Evolutionary conservation across 345 rosid species (phyloP).

Genomic region (Kandelia obovata): DNA sequence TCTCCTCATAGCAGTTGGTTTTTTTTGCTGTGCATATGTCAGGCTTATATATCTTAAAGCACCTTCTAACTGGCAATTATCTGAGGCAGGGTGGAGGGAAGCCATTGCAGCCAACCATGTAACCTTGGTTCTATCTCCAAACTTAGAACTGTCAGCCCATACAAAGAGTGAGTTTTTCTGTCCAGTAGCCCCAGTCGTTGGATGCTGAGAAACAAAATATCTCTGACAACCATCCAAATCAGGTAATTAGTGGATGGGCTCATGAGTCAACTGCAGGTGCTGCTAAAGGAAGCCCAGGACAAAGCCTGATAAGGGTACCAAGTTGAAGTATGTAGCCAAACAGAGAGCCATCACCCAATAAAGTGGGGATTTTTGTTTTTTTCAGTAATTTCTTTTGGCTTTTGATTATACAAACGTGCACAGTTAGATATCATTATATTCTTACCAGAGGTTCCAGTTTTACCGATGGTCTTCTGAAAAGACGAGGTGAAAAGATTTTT

Average conservation of each 20-base stretch:
- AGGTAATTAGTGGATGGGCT: slow-evolving; percentile 4
- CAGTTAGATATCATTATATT: slow-evolving; percentile 33
- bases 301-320: slow-evolving; percentile 61
- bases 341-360: slow-evolving; percentile 38
- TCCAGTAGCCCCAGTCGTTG: slow-evolving; percentile 22
- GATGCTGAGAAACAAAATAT: slow-evolving; percentile 20
- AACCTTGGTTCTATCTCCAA: slow-evolving; percentile 50
- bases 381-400: neutral
- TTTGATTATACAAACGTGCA: slow-evolving; percentile 34
- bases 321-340: slow-evolving; percentile 76
- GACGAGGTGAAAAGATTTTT: slow-evolving; percentile 21
- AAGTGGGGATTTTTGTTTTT: slow-evolving; percentile 21
- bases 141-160: slow-evolving; percentile 29
- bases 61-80: neutral
- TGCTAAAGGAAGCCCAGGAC: slow-evolving; percentile 39
- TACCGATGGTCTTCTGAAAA: slow-evolving; percentile 53
- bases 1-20: too few relatives aligned
- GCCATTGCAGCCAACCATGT: slow-evolving; percentile 64
- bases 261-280: slow-evolving; percentile 18
- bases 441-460: slow-evolving; percentile 73
- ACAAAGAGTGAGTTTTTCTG: slow-evolving; percentile 19
- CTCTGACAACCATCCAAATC: slow-evolving; percentile 24
- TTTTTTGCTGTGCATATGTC: too few relatives aligned
- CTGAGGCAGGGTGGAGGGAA: slow-evolving; percentile 79
- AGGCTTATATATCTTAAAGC: neutral